Evolutionary conservation across 441 rosid species (phyloP).

Genomic region (Populus hybrid): DNA sequence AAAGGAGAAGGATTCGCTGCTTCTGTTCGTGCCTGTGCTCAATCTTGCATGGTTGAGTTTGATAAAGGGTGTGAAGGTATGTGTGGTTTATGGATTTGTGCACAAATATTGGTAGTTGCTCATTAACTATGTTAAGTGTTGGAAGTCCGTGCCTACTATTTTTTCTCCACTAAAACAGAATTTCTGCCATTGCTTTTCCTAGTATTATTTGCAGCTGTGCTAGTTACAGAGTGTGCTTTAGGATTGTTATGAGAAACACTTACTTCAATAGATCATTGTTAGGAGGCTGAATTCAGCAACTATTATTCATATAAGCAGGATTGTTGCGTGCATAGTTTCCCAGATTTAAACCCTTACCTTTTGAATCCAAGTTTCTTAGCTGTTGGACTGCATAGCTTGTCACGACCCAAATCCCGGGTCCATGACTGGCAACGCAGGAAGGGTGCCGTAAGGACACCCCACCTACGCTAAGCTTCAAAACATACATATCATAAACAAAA

Average conservation of each 20-base stretch:
- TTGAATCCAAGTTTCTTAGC: not conserved
- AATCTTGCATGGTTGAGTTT: conserved; percentile 55
- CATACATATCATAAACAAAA: too few relatives aligned
- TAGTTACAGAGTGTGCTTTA: not conserved
- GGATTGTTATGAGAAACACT: not conserved
- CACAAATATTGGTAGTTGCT: not conserved
- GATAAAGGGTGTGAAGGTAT: conserved; percentile 73
- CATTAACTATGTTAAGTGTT: not conserved
- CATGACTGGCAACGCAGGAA: too few relatives aligned
- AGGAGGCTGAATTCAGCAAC: not conserved
- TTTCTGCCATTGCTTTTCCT: not conserved
- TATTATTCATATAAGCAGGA: not conserved
- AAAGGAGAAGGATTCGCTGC: conserved; percentile 65
- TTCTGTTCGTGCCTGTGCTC: conserved; percentile 47
- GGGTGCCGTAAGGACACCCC: too few relatives aligned
- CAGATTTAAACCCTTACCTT: not conserved
- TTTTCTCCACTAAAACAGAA: not conserved
- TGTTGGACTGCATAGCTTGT: not conserved
- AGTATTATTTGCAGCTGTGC: not conserved
- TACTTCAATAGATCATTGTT: not conserved
- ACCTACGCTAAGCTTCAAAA: too few relatives aligned
- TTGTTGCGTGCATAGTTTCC: not conserved
- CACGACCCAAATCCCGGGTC: not conserved
- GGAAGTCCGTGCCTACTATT: not conserved
- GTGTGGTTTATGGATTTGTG: not conserved